These are phyloP conservation scores for Pichia sp. DNA, from an alignment of 1,139 yeast species.

Conservation along the genomic window DNA sequence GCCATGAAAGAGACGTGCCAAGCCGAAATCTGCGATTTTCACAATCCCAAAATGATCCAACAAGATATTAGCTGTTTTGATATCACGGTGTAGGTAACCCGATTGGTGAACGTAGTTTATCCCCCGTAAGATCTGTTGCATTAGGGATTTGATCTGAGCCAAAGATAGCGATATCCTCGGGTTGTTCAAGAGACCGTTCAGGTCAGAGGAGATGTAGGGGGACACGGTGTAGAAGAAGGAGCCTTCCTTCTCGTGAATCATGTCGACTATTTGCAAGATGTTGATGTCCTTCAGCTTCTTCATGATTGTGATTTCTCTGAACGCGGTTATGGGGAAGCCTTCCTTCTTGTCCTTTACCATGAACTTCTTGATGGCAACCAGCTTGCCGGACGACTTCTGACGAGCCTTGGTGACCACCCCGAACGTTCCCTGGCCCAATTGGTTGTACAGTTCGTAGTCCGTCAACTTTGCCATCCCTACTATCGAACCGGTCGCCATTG, in stretches of 20 bases:
- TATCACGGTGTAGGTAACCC: conserved; percentile 78
- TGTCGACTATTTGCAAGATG: conserved; percentile 74
- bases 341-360: conserved; percentile 81
- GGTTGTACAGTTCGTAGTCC: conserved; percentile 15
- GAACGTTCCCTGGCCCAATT: conserved; percentile 89
- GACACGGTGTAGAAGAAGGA: conserved; percentile 79
- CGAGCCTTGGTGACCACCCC: conserved; percentile 57
- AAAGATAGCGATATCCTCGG: conserved; percentile 61
- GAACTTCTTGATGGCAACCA: conserved; percentile 84
- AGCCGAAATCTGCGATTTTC: conserved; percentile 90
- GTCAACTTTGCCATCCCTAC: conserved; percentile 11
- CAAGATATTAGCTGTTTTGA: conserved; percentile 88
- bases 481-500: not conserved
- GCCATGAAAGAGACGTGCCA: conserved; percentile 80
- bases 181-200: conserved; percentile 88
- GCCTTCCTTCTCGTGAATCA: conserved; percentile 64
- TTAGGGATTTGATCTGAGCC: conserved; percentile 76
- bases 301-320: conserved; percentile 84
- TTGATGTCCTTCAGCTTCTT: conserved; percentile 68
- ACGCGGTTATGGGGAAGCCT: conserved; percentile 93
- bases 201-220: conserved; percentile 90
- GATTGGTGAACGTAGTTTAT: conserved; percentile 75
- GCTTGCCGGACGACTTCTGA: conserved; percentile 44
- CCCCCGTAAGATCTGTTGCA: conserved; percentile 76
- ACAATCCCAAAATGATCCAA: conserved; percentile 73